Evolutionary conservation across 768 basidiomycete species (phyloP), one percentile per base, ranked within the genome.

Genomic region (Termitomyces sp.): DNA sequence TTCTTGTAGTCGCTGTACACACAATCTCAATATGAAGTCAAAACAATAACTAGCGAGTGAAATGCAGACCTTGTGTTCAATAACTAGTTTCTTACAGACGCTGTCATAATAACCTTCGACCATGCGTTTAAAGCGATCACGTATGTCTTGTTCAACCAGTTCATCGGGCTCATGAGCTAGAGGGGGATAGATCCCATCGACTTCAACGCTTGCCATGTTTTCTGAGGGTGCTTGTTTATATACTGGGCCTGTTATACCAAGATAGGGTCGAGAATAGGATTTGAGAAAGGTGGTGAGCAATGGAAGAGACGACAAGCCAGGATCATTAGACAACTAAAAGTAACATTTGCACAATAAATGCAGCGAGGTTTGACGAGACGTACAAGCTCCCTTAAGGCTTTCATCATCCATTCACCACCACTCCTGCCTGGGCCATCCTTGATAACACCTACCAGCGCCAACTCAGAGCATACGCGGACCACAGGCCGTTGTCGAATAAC

Each of bases 81-180:
- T 88, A 43, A 93, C 81, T 13, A 98, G 81, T 67, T 96, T 95
- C 77, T 94, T 97, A 65, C 88, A 83, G 1, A 98, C 93, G 55
- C 76, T 89, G 12, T 95, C 93, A 65, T 95, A 97, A 71, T 98
- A 98, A 0, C 87, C 87, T 71, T 94, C 90, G 65, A 95, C 94
- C 86, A 96, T 89, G 61, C 89, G 87, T 73, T 88, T 90, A 75
- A 98, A 93, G 40, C 92, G 85, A 62, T 92, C 91, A 20, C 93
- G 87, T 43, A 89, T 85, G 45, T 95, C 94, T 62, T 84, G 84
- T 62, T 95, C 89, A 6, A 98, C 85, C 6, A 97, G 77, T 64
- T 91, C 92, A 30, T 89, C 83, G 40, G 81, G 80, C 71, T 88
- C 85, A 8, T 74, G 73, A 1, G 68, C 53, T 24, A 79, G 59